Percentiles rank a stretch among this genome's conserved stretches.
Conservation (phyloP, 345 rosid genomes). For the Pugionium cornutum region DNA sequence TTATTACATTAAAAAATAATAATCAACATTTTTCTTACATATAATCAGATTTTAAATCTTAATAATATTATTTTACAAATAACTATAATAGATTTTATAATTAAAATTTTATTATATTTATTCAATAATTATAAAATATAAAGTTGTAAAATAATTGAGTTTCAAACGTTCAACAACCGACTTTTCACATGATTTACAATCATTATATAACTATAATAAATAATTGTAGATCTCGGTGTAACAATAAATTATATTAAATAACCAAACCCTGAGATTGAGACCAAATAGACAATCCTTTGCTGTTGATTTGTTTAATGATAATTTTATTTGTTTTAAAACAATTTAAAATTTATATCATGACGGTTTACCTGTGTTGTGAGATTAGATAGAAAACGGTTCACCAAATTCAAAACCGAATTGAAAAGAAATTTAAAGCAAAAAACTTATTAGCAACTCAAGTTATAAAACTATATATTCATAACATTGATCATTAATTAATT, state of each 20-base stretch:
- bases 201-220: slow-evolving; percentile 3
- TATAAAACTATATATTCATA: too few relatives aligned
- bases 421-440: too few relatives aligned
- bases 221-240: slow-evolving; percentile 36
- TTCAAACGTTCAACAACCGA: slow-evolving; percentile 6
- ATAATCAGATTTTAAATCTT: too few relatives aligned
- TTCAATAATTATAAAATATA: too few relatives aligned
- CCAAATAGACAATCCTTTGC: slow-evolving; percentile 9
- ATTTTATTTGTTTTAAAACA: too few relatives aligned
- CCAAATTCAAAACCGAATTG: slow-evolving; percentile 24
- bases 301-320: not conserved
- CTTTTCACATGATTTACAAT: slow-evolving; percentile 19
- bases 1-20: too few relatives aligned
- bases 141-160: not conserved
- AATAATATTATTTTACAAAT: too few relatives aligned
- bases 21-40: too few relatives aligned
- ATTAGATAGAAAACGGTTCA: slow-evolving; percentile 20
- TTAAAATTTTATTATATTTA: too few relatives aligned
- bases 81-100: too few relatives aligned
- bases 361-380: not conserved
- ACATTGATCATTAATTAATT: too few relatives aligned
- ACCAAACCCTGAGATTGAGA: slow-evolving; percentile 6
- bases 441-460: too few relatives aligned
- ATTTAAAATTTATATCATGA: not conserved
- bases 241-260: not conserved